Evolutionary conservation across 495 filamentous ascomycete genomes (phyloP).

Genomic region (Neurospora cerealis): DNA sequence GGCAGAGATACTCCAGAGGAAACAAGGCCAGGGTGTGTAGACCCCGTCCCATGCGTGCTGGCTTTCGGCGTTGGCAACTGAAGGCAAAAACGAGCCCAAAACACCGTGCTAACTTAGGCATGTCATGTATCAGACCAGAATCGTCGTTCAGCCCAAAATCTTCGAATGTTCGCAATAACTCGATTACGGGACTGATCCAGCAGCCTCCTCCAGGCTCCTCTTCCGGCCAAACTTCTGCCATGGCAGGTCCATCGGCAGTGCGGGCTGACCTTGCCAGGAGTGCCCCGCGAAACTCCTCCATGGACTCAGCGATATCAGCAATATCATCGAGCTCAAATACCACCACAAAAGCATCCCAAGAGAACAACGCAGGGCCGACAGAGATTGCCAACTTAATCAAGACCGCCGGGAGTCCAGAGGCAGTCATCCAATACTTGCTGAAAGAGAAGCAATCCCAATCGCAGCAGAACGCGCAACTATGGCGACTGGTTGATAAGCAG

Average conservation of each 20-base stretch:
- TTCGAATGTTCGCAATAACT: conserved; percentile 36
- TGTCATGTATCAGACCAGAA: conserved; percentile 22
- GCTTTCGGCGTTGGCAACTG: conserved; percentile 7
- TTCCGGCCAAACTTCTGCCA: conserved; percentile 13
- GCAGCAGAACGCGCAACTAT: conserved; percentile 85
- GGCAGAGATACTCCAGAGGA: conserved; percentile 22
- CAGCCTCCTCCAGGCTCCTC: conserved; percentile 29
- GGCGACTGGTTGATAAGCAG: conserved; percentile 94
- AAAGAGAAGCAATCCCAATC: conserved; percentile 84
- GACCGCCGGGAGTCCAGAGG: conserved; percentile 82
- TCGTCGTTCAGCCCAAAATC: conserved; percentile 15
- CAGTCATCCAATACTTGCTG: conserved; percentile 75
- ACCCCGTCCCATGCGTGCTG: conserved; percentile 1
- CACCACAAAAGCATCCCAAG: conserved; percentile 49
- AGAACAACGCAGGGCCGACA: conserved; percentile 37
- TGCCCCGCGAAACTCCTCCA: conserved; percentile 74
- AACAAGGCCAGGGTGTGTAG: conserved; percentile 26
- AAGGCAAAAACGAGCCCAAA: conserved; percentile 3
- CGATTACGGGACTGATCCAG: conserved; percentile 24
- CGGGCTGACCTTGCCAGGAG: conserved; percentile 20
- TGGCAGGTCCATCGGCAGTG: conserved; percentile 22
- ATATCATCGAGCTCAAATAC: conserved; percentile 60
- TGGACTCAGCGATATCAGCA: conserved; percentile 87
- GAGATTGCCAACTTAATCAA: conserved; percentile 67
- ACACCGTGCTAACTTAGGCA: conserved; percentile 15